Evolutionary conservation across 495 filamentous ascomycete species (phyloP), one percentile per base, ranked within the genome.

Genomic region (Trichoderma erinaceum): DNA sequence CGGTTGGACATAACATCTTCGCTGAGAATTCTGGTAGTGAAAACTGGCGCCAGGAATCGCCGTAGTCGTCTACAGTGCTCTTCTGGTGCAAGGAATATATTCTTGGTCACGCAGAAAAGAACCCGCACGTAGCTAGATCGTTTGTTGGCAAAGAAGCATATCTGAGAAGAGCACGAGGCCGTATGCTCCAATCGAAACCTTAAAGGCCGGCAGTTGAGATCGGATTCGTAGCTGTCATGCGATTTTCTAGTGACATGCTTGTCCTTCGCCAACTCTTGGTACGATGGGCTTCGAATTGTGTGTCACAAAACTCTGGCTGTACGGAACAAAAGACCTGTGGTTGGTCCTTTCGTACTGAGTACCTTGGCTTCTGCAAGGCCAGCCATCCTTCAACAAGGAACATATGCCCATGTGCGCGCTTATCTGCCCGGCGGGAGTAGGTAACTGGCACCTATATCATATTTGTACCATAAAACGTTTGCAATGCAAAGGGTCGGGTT

Each of bases 331-430:
- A n/a, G n/a, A n/a, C n/a, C 8, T 38, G 35, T 38, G 35, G 35
- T 38, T 38, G 35, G 35, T 38, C 35, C 5, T 38, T 15, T 11
- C 18, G 13, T n/a, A 48, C 18, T 6, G 15, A 48, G 44, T 0
- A 11, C 13, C 44, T 48, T 44, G 43, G 43, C 43, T 29, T 38
- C 35, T 38, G 35, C 8, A 38, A 48, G 21, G n/a, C 50, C 21
- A 11, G 23, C 18, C 50, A 23, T 23, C 21, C 21, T 11, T 23
- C 50, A 23, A 10, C 50, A 56, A 25, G 50, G 50, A 61, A n/a
- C 16, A 61, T 13, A 32, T 27, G 27, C 56, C 56, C 56, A 61
- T 61, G 56, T 61, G 27, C 27, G 56, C 56, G 56, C 56, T 61
- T 61, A 61, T 61, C 56, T 61, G 56, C 56, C 23, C 56, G 56